Percentiles rank a stretch among this genome's conserved stretches.
phyloP scores from a whole-genome alignment of 1,284 basidiomycete species.

The Pseudozyma pruni region DNA sequence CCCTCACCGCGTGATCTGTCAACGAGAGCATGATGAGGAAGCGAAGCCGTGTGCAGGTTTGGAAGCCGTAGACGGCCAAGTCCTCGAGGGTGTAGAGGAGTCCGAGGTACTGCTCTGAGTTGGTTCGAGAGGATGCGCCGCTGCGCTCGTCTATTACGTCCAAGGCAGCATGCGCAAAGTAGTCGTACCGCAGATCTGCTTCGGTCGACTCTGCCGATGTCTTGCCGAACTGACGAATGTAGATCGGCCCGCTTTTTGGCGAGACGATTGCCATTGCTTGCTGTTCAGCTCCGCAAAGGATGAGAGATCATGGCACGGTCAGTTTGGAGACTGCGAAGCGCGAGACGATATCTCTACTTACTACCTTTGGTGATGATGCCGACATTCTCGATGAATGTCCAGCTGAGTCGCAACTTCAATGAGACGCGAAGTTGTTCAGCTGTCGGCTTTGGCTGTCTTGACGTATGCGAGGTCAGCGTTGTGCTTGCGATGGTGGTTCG shows the following conservation, averaged over 20 bases:
- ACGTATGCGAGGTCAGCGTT: no score
- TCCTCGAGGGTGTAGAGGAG: slow-evolving; percentile 68
- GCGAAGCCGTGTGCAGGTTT: slow-evolving; percentile 65
- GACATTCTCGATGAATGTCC: slow-evolving; percentile 16
- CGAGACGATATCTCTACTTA: background rate
- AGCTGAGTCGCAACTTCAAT: no score
- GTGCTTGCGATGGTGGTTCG: no score
- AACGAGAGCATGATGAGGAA: slow-evolving; percentile 65
- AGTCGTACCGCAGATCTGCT: slow-evolving; percentile 60
- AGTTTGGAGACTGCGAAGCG: background rate
- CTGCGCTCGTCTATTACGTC: slow-evolving; percentile 68
- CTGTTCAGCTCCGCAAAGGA: slow-evolving; percentile 8
- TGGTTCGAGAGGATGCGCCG: slow-evolving; percentile 35
- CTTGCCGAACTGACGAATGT: slow-evolving; percentile 41
- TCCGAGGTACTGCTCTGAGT: slow-evolving; percentile 66
- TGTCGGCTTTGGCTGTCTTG: no score
- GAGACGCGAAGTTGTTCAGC: no score
- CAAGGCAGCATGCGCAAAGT: slow-evolving; percentile 65
- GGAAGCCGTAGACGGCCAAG: slow-evolving; percentile 68
- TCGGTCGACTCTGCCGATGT: slow-evolving; percentile 5
- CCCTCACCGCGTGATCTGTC: slow-evolving; percentile 65
- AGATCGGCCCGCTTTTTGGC: slow-evolving; percentile 45
- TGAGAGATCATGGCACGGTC: background rate
- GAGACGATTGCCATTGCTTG: slow-evolving; percentile 53
- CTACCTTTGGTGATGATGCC: slow-evolving; percentile 20